Conservation (phyloP, 1,139 yeast genomes). For the Diutina siamensis region DNA sequence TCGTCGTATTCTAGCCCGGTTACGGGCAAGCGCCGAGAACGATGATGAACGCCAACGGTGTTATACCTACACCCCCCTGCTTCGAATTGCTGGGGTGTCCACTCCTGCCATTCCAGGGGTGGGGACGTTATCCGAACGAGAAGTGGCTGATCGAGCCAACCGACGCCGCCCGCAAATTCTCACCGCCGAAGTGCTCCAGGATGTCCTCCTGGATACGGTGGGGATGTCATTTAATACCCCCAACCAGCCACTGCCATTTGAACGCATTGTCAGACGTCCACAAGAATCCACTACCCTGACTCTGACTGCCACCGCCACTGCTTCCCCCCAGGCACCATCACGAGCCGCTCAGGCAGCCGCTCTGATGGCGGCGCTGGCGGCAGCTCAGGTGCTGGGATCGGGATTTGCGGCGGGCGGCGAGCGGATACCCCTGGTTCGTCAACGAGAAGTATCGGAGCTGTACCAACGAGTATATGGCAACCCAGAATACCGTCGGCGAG, state of each 20-base stretch:
- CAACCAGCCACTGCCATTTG: neutral
- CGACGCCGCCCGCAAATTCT: constrained; percentile 25
- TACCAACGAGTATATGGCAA: neutral
- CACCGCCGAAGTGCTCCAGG: constrained; percentile 30
- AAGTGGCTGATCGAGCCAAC: constrained; percentile 22
- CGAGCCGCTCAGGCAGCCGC: constrained; percentile 5
- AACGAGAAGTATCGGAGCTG: neutral
- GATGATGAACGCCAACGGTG: constrained; percentile 20
- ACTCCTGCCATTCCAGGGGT: neutral
- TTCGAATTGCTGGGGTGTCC: neutral
- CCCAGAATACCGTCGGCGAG: neutral
- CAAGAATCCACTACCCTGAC: neutral
- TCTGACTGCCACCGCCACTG: neutral
- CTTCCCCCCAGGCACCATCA: neutral
- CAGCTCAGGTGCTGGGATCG: neutral
- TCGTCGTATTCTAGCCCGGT: constrained; percentile 17
- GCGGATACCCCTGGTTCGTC: neutral
- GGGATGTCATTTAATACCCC: constrained; percentile 9
- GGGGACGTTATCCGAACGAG: too few relatives aligned
- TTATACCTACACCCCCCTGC: constrained; percentile 15
- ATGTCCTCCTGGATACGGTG: constrained; percentile 19
- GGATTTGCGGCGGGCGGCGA: neutral
- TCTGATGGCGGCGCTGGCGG: constrained; percentile 5
- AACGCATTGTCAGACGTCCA: neutral
- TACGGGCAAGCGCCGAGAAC: constrained; percentile 15